Base-by-base conservation (phyloP, 2,329 filamentous ascomycete species). In the Acephala macrosclerotiorum region DNA sequence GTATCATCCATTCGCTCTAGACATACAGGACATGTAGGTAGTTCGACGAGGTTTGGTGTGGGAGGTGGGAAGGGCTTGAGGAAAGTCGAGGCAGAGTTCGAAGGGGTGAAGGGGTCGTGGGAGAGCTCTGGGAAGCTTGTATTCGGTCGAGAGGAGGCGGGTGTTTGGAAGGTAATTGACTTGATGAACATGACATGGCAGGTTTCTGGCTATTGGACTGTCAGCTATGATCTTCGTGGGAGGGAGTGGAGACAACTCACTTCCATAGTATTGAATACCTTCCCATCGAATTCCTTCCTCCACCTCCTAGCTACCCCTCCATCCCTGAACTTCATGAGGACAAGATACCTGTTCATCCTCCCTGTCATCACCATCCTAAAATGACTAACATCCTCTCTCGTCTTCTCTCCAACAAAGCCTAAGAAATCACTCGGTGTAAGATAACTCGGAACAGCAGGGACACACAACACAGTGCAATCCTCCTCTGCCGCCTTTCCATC, bases 1-100 rank as follows among this genome's bases (percentile, higher is more conserved):
- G 94, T 97, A 77, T 98, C 95, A 75, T 99, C 96, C 96, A 99
- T 99, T 57, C 95, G 90, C 78, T 99, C 96, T 5, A 99, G 85
- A 71, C 96, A 99, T 11, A 99, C 96, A 0, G 96, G 94, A 70
- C 96, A 99, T 1, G 96, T 98, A 1, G 96, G 96, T 14, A 99
- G 82, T 79, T 99, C 96, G 61, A 97, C 86, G 1, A 98, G 84
- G 58, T 92, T 91, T 1, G 94, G 92, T 0, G 95, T 97, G 1
- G 86, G 87, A 2, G 83, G 89, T 3, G 87, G 87, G 60, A 89
- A 87, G 0, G 87, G 88, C 66, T 85, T 87, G 6, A 87, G 78
- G 55, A 67, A 71, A 22, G 68, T 66, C 9, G 73, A 71, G 47
- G 72, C 57, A 16, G 71, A 63, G 79, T 12, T 84, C 84, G 74